Percentiles rank a stretch among this genome's conserved stretches.
Conservation (phyloP, 2,329 filamentous ascomycete species). For the Penicillium corylophilum region DNA sequence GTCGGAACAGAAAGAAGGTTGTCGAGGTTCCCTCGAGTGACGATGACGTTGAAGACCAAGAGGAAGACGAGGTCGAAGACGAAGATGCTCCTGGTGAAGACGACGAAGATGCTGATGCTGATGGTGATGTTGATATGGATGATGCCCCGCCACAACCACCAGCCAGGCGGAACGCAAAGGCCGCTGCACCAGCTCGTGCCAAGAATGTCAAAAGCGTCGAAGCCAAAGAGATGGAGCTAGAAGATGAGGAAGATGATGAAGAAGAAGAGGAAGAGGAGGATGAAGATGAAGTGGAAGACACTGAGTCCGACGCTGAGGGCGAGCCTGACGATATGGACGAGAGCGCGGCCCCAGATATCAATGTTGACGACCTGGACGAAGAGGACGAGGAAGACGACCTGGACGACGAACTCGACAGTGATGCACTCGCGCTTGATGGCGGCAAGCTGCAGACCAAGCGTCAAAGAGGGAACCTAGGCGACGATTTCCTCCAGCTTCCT, state of each 20-base stretch:
- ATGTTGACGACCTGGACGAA: slow-evolving; percentile 38
- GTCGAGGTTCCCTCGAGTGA: slow-evolving; percentile 46
- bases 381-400: slow-evolving; percentile 44
- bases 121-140: slow-evolving; percentile 47
- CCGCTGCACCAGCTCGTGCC: slow-evolving; percentile 35
- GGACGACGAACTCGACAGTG: slow-evolving; percentile 45
- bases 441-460: slow-evolving; percentile 68
- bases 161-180: slow-evolving; percentile 38
- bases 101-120: slow-evolving; percentile 40
- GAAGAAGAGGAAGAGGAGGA: slow-evolving; percentile 55
- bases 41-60: slow-evolving; percentile 49
- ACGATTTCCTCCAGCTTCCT: slow-evolving; percentile 53
- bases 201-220: slow-evolving; percentile 46
- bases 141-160: slow-evolving; percentile 43
- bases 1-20: slow-evolving; percentile 45
- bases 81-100: slow-evolving; percentile 37
- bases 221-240: slow-evolving; percentile 48
- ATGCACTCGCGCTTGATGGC: slow-evolving; percentile 53
- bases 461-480: slow-evolving; percentile 61
- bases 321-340: slow-evolving; percentile 53
- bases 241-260: slow-evolving; percentile 35
- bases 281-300: slow-evolving; percentile 46
- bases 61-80: slow-evolving; percentile 42
- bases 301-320: slow-evolving; percentile 48
- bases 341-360: slow-evolving; percentile 42